These are phyloP conservation scores for Jaltomata sinuosa DNA, from an alignment of 257 asterid species.

Conservation along the genomic window DNA sequence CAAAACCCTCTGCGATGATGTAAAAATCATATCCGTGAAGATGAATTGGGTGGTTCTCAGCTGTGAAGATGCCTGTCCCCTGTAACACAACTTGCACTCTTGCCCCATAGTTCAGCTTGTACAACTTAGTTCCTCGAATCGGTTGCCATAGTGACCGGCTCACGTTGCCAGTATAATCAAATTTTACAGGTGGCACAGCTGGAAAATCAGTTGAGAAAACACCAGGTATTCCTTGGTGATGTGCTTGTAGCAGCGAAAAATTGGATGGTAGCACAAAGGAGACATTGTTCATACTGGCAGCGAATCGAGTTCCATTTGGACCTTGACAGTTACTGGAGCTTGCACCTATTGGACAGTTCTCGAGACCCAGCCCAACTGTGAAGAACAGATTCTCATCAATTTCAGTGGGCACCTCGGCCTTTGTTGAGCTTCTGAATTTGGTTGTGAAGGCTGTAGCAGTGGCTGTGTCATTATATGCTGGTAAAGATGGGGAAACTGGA, in stretches of 20 bases:
- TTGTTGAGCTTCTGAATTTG: conserved; percentile 52
- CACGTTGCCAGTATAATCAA: conserved; percentile 77
- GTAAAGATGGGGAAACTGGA: conserved; percentile 43
- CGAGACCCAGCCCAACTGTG: conserved; percentile 70
- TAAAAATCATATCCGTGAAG: conserved; percentile 83
- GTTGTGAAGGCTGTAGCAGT: conserved; percentile 62
- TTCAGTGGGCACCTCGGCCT: conserved; percentile 41
- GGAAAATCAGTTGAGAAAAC: conserved; percentile 78
- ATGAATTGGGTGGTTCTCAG: conserved; percentile 89
- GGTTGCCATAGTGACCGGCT: conserved; percentile 82
- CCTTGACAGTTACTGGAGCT: conserved; percentile 54
- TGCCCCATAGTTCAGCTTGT: conserved; percentile 62
- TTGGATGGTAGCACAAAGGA: conserved; percentile 76
- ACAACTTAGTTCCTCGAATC: conserved; percentile 40
- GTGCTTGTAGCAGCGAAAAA: conserved; percentile 67
- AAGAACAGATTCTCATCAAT: conserved; percentile 59
- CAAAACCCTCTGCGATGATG: conserved; percentile 76
- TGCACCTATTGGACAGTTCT: conserved; percentile 45
- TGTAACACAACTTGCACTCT: conserved; percentile 72
- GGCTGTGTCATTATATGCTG: conserved; percentile 69
- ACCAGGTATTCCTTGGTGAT: conserved; percentile 59
- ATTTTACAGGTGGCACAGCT: conserved; percentile 40
- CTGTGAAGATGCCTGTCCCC: conserved; percentile 69
- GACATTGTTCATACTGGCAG: conserved; percentile 86
- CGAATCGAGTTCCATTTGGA: conserved; percentile 79